Percentiles rank a stretch among this genome's conserved stretches.
Conservation (phyloP, 2,329 filamentous ascomycete species). For the Colletotrichum tropicicola region DNA sequence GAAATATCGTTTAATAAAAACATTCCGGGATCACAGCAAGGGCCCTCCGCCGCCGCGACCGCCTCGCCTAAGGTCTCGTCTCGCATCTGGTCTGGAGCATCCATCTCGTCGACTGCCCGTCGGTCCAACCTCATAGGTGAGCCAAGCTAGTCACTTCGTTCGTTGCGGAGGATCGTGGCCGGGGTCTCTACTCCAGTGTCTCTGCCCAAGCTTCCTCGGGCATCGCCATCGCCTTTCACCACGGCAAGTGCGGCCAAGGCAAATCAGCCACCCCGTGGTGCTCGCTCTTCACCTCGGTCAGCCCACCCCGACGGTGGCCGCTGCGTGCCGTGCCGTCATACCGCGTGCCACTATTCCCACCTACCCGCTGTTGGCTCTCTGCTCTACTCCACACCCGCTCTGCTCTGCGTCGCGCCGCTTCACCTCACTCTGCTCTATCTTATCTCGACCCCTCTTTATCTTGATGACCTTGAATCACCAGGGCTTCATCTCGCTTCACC, state of each 20-base stretch:
- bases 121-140: constrained; percentile 25
- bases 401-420: constrained; percentile 9
- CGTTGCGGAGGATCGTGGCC: constrained; percentile 27
- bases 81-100: constrained; percentile 20
- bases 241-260: constrained; percentile 23
- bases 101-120: constrained; percentile 11
- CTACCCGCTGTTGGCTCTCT: constrained; percentile 10
- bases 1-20: constrained; percentile 20
- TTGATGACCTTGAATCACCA: constrained; percentile 17
- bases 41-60: constrained; percentile 10
- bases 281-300: background rate
- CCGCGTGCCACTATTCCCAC: constrained; percentile 29
- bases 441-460: constrained; percentile 5
- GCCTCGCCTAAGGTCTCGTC: no score
- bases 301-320: constrained; percentile 6
- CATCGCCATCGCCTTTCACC: background rate
- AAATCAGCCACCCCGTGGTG: constrained; percentile 4
- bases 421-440: constrained; percentile 6
- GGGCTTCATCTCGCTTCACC: constrained; percentile 1
- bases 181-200: constrained; percentile 7
- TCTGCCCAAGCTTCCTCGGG: constrained; percentile 10
- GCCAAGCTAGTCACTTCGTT: constrained; percentile 29
- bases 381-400: constrained; percentile 19
- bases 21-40: constrained; percentile 28
- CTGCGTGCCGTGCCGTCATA: constrained; percentile 1